Conservation (phyloP, 1,284 basidiomycete species). For the Ceratobasidium sp. region DNA sequence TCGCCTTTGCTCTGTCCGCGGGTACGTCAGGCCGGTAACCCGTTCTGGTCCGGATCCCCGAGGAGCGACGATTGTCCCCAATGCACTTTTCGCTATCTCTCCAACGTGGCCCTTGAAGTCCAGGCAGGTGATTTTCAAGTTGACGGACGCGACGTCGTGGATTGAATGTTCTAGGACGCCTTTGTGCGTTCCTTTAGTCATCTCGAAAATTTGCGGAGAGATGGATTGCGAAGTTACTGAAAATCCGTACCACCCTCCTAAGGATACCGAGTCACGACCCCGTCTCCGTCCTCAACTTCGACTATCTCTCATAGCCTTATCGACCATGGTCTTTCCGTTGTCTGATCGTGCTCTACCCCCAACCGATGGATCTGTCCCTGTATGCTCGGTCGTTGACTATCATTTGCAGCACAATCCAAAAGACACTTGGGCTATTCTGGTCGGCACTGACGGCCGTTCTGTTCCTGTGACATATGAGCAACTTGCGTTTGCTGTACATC, state of each 20-base stretch:
- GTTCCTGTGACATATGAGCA: slow-evolving; percentile 11
- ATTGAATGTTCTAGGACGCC: background rate
- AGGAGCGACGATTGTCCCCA: no score
- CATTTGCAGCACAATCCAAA: slow-evolving; percentile 30
- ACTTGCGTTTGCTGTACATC: slow-evolving; percentile 26
- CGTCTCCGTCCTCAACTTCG: no score
- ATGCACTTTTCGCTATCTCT: no score
- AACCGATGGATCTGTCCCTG: slow-evolving; percentile 3
- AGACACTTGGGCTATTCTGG: slow-evolving; percentile 10
- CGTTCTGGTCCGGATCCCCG: no score
- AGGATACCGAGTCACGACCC: background rate
- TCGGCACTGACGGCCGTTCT: background rate
- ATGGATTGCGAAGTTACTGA: background rate
- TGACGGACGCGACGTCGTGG: background rate
- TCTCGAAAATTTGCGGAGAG: background rate
- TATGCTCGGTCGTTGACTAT: slow-evolving; percentile 12
- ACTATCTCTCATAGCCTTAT: background rate
- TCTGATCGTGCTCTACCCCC: slow-evolving; percentile 16
- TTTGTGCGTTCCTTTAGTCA: background rate
- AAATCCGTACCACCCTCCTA: background rate
- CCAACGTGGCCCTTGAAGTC: no score
- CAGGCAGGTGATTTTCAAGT: background rate
- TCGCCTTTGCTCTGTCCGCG: no score
- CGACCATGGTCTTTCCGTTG: slow-evolving; percentile 46
- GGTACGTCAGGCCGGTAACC: no score